phyloP scores from a whole-genome alignment of 805 yeast genomes.

The Ogataea zsoltii region DNA sequence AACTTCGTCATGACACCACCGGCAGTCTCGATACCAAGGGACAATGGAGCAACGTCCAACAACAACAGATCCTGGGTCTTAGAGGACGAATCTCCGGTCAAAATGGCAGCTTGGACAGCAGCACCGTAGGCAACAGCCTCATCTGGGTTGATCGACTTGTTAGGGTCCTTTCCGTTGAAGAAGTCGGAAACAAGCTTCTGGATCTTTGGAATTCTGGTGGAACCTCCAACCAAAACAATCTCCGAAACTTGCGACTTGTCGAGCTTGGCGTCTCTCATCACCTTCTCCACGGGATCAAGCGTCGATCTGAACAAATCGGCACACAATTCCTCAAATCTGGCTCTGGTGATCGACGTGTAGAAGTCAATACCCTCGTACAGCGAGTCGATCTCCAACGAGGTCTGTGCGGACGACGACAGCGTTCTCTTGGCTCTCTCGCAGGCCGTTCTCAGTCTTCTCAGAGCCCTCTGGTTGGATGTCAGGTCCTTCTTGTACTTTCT shows the following conservation, averaged over 20 bases:
- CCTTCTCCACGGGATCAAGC: constrained; percentile 93
- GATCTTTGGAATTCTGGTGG: constrained; percentile 96
- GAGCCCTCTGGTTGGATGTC: constrained; percentile 90
- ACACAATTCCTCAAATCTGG: constrained; percentile 96
- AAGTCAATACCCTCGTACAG: constrained; percentile 94
- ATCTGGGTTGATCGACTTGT: constrained; percentile 95
- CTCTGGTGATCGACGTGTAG: constrained; percentile 95
- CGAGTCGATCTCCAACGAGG: constrained; percentile 94
- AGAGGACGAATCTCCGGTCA: constrained; percentile 92
- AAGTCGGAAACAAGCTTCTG: constrained; percentile 94
- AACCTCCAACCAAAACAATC: constrained; percentile 96
- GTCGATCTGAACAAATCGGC: constrained; percentile 93
- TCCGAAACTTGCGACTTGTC: constrained; percentile 90
- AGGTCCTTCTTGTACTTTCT: constrained; percentile 96
- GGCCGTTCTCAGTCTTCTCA: constrained; percentile 98
- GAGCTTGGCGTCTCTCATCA: constrained; percentile 84
- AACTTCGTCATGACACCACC: constrained; percentile 99
- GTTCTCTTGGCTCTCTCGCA: constrained; percentile 99
- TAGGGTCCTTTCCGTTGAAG: constrained; percentile 97
- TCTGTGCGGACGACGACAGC: constrained; percentile 92
- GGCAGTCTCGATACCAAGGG: constrained; percentile 97
- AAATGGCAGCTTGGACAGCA: constrained; percentile 96
- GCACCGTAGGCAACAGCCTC: constrained; percentile 99
- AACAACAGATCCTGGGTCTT: constrained; percentile 91
- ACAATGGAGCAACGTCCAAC: constrained; percentile 95